Evolutionary conservation across 1,139 yeast genomes (phyloP), one percentile per base, ranked within the genome.

Genomic region (Lodderomyces orthopsilosis): DNA sequence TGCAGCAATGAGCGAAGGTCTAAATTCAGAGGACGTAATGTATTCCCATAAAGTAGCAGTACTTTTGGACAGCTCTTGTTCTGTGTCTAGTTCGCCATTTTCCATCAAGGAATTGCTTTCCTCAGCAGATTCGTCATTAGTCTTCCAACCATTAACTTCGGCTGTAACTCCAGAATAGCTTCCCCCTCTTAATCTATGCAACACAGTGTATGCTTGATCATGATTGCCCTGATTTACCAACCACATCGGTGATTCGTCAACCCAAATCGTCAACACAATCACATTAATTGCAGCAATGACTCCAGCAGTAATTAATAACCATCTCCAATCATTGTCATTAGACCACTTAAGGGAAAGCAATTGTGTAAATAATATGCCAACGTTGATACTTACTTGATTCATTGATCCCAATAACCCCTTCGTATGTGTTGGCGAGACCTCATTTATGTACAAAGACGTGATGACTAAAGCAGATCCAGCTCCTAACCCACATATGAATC

Each of bases 201-300:
- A 61, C 2, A 61, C 64, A 2, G 60, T 57, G 44, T 66, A 61
- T 3, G 78, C 76, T 43, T 64, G 58, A 14, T 55, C 49, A 7
- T 53, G 49, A 22, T 53, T 45, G 0, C 75, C 77, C 37, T 68
- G 64, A 46, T 58, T 58, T 6, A 68, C 63, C 27, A 88, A 68
- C 97, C 97, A 91, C 59, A 83, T 78, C 2, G 98, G 97, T 1
- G 94, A 83, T 60, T 91, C 97, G 19, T 76, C 79, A n/a, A 81
- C 71, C 37, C 69, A 65, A 2, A 73, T 52, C 26, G 76, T 44
- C 7, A 68, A 64, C 12, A 75, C 57, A 0, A 75, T 44, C 3
- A 81, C 65, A 54, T 83, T 80, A 4, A 56, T 43, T 0, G 70
- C 43, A 1, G 88, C 87, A 23, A 88, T 52, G 0, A 73, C 49